Conservation (phyloP, 2,329 filamentous ascomycete genomes). For the Pseudogymnoascus verrucosus region DNA sequence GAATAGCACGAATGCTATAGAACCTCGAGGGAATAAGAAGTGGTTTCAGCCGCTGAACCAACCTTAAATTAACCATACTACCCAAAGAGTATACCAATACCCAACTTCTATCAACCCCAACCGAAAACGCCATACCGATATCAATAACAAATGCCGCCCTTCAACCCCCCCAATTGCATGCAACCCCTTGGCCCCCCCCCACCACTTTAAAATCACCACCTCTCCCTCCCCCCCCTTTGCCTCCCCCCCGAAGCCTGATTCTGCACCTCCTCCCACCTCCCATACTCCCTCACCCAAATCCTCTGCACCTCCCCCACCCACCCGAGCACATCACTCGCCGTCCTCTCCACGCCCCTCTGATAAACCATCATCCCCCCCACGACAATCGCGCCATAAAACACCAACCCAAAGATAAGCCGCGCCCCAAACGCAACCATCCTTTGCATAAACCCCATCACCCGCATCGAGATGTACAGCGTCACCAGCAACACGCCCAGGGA, state of each 20-base stretch:
- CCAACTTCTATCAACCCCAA: no score
- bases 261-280: background rate
- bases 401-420: background rate
- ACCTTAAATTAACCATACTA: no score
- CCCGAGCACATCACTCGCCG: background rate
- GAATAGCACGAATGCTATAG: no score
- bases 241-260: background rate
- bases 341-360: constrained; percentile 8
- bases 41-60: no score
- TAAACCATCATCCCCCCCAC: background rate
- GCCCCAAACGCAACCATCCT: background rate
- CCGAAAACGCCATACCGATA: no score
- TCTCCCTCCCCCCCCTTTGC: no score
- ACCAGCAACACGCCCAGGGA: background rate
- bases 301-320: background rate
- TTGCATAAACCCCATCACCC: background rate
- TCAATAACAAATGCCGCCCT: no score
- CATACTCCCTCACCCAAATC: background rate
- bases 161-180: no score
- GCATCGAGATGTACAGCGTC: background rate
- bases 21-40: no score
- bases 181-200: no score
- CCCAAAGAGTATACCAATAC: no score
- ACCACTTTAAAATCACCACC: no score
- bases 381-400: constrained; percentile 3